Percentiles rank a stretch among this genome's conserved stretches.
Conservation (phyloP, 495 filamentous ascomycete genomes). For the Aspergillus sclerotioniger region DNA sequence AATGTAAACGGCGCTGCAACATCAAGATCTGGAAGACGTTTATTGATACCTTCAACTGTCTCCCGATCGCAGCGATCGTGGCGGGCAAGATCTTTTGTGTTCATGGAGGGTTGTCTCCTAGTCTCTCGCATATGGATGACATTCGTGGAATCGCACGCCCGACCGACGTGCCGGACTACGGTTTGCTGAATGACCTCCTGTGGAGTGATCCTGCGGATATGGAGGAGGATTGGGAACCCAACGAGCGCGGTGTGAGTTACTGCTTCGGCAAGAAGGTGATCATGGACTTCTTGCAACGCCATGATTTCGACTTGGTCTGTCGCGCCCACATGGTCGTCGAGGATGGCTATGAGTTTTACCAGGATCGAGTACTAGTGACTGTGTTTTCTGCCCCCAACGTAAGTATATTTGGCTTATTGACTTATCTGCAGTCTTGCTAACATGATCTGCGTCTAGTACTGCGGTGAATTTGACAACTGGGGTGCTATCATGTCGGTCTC, state of each 20-base stretch:
- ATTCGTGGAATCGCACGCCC: constrained; percentile 93
- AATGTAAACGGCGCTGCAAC: constrained; percentile 96
- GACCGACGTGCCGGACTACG: constrained; percentile 97
- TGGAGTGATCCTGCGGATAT: constrained; percentile 99
- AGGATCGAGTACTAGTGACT: constrained; percentile 90
- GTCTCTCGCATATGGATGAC: constrained; percentile 94
- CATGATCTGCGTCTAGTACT: constrained; percentile 63
- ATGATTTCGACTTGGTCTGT: constrained; percentile 97
- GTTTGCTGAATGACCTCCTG: constrained; percentile 90
- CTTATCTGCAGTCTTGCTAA: constrained; percentile 18
- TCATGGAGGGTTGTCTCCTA: constrained; percentile 91
- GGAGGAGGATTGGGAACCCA: constrained; percentile 97
- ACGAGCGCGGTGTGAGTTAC: constrained; percentile 95
- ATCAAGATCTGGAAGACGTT: constrained; percentile 99
- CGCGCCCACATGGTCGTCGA: constrained; percentile 99
- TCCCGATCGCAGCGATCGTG: constrained; percentile 95
- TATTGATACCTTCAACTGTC: constrained; percentile 94
- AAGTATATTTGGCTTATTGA: constrained; percentile 45
- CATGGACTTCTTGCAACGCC: constrained; percentile 87
- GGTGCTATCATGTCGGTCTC: constrained; percentile 98
- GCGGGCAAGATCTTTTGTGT: constrained; percentile 99
- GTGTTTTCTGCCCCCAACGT: constrained; percentile 98
- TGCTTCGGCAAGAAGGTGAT: constrained; percentile 99
- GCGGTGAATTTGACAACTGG: constrained; percentile 99
- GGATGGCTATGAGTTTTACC: constrained; percentile 99